phyloP scores from a whole-genome alignment of 371 early-diverging fungal species.

The Apophysomyces trapeziformis region DNA sequence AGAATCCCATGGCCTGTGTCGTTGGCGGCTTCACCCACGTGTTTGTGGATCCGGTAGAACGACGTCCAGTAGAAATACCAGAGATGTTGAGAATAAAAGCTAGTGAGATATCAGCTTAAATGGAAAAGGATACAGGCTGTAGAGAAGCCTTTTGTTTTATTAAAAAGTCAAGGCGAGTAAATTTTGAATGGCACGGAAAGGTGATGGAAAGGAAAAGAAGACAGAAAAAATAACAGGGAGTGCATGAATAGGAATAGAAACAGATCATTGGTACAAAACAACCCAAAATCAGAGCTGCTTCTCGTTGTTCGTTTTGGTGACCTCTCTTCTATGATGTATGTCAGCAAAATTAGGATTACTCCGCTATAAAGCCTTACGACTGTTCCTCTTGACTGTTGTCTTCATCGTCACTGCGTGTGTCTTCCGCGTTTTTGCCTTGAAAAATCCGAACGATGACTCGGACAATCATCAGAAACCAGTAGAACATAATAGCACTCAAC shows the following conservation, averaged over 20 bases:
- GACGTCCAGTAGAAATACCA: constrained; percentile 42
- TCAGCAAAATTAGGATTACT: neutral
- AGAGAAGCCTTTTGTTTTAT: neutral
- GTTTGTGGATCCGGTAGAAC: constrained; percentile 42
- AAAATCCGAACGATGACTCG: constrained; percentile 68
- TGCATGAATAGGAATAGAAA: no score
- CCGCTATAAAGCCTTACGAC: neutral
- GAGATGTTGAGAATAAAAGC: constrained; percentile 2
- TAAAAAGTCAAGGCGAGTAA: no score
- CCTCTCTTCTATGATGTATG: no score
- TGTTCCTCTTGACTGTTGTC: constrained; percentile 36
- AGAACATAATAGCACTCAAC: constrained; percentile 71
- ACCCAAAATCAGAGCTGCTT: no score
- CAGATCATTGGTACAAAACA: no score
- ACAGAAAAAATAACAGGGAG: no score
- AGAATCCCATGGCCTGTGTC: constrained; percentile 37
- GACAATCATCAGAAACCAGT: constrained; percentile 81
- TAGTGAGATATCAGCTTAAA: neutral
- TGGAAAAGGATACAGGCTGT: neutral
- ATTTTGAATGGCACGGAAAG: no score
- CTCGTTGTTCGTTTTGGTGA: no score
- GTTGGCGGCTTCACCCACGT: constrained; percentile 56
- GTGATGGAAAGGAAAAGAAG: no score
- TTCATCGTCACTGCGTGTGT: constrained; percentile 75
- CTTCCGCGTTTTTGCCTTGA: constrained; percentile 67